phyloP scores from a whole-genome alignment of 192 early-diverging fungal genomes.

The Backusella mclennaniae region DNA sequence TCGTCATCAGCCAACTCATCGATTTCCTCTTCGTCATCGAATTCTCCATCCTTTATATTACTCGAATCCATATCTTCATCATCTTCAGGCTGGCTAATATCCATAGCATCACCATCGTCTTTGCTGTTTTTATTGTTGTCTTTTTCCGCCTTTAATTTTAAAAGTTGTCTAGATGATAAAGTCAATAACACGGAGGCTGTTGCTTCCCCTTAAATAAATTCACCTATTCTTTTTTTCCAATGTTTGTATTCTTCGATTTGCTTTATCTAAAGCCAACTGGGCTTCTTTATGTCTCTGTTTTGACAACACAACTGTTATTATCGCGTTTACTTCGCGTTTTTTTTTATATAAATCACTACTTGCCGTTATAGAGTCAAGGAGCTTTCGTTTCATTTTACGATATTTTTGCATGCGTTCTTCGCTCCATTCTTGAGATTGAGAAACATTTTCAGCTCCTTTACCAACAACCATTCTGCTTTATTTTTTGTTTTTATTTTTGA shows the following conservation, averaged over 20 bases:
- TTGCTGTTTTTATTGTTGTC: background rate
- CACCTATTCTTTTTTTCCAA: constrained; percentile 21
- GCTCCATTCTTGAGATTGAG: constrained; percentile 5
- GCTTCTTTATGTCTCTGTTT: constrained; percentile 19
- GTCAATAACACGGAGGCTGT: background rate
- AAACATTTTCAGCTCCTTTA: background rate
- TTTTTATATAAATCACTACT: background rate
- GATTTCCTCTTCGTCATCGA: background rate
- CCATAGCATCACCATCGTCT: constrained; percentile 8
- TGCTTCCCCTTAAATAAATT: background rate
- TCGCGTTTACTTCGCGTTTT: background rate
- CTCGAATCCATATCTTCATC: background rate
- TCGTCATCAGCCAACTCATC: constrained; percentile 17
- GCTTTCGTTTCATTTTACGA: constrained; percentile 19
- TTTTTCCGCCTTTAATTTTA: background rate
- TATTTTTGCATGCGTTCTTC: constrained; percentile 22
- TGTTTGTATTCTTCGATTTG: constrained; percentile 25
- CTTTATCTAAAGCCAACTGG: constrained; percentile 21
- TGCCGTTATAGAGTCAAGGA: constrained; percentile 25
- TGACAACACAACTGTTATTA: background rate
- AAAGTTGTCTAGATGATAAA: background rate
- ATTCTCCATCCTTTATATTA: background rate
- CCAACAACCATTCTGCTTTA: background rate
- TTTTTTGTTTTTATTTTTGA: background rate
- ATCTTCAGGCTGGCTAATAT: constrained; percentile 15